Base-by-base conservation (phyloP, 202 grass and related monocot species). In the Digitaria exilis region DNA sequence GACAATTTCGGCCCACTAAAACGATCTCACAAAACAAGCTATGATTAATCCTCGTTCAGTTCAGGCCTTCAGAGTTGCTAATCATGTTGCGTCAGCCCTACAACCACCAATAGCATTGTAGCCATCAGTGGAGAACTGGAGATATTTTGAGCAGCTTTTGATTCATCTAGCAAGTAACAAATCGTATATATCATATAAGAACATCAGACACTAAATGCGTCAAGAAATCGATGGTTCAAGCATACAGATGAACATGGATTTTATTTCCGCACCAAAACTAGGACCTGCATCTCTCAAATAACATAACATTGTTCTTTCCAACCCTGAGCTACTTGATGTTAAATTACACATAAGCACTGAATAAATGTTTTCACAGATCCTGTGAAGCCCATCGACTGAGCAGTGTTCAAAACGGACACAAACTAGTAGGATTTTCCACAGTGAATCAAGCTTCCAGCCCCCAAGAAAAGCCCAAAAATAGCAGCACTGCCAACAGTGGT, bases 391-490 rank as follows among this genome's bases (percentile, higher is more conserved):
- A 86, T 77, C 57, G 25, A 57, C 71, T 25, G 41, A 54, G 64
- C 55, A 66, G 42, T 46, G 16, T 63, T 81, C 32, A 70, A 70
- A 86, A 73, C 85, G 74, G 59, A 75, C 15, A 16, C 30, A 10
- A 80, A 59, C 90, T 91, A 99, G 79, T 96, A 96, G 30, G 81
- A 92, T 86, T 92, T 99, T 43, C 96, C 96, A 77, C 93, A 96
- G 42, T 99, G 96, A 94, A 99, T 96, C 86, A 99, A 96, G 78
- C 96, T 99, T 39, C 96, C 96, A 58, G 91, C 93, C 85, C 89
- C 96, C 76, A 98, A 65, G 88, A 96, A 98, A 74, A 98, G 87
- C 6, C 89, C 92, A 72, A 90, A 95, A 55, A 92, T 46, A 34
- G 87, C 93, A 35, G 96, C 96, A 21, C 93, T 98, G 79, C 91